Percentiles rank a stretch among this genome's conserved stretches.
Evolutionary conservation across 1,284 basidiomycete species (phyloP).

Genomic region (Cryptococcus neoformans): DNA sequence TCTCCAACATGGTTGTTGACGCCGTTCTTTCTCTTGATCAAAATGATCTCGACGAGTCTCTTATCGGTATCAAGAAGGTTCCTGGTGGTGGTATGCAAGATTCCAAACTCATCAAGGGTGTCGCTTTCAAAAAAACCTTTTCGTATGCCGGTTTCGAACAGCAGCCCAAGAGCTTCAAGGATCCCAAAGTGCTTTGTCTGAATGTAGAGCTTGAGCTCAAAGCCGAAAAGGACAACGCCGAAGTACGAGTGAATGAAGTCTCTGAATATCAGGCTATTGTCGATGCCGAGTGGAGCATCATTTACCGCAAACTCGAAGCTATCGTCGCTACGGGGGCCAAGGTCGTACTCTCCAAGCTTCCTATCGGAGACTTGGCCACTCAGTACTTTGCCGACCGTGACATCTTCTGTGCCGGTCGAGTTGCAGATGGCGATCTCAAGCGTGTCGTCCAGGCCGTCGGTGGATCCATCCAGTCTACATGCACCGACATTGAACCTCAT

Average conservation of each 20-base stretch:
- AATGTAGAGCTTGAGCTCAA: slow-evolving; percentile 99
- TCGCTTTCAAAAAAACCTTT: slow-evolving; percentile 99
- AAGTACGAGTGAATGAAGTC: slow-evolving; percentile 94
- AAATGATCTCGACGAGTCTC: slow-evolving; percentile 87
- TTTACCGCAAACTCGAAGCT: slow-evolving; percentile 94
- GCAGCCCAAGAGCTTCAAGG: slow-evolving; percentile 88
- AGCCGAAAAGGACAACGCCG: slow-evolving; percentile 99
- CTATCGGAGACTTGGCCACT: slow-evolving; percentile 97
- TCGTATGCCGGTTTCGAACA: slow-evolving; percentile 99
- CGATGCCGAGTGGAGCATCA: slow-evolving; percentile 99
- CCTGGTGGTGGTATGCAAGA: slow-evolving; percentile 99
- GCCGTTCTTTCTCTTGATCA: slow-evolving; percentile 92
- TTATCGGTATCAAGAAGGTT: slow-evolving; percentile 99
- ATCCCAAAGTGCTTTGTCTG: slow-evolving; percentile 88
- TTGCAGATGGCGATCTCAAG: slow-evolving; percentile 84
- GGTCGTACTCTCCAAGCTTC: slow-evolving; percentile 95
- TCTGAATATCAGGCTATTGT: slow-evolving; percentile 99
- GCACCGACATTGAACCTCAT: slow-evolving; percentile 83
- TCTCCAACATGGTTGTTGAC: slow-evolving; percentile 98
- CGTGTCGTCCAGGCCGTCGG: slow-evolving; percentile 95
- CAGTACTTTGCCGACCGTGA: slow-evolving; percentile 99
- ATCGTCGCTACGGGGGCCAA: slow-evolving; percentile 97
- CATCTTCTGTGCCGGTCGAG: slow-evolving; percentile 98
- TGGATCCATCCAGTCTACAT: slow-evolving; percentile 92
- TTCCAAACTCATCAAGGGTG: slow-evolving; percentile 80